Conservation (phyloP, 1,139 yeast genomes). For the Nadsonia commutata region DNA sequence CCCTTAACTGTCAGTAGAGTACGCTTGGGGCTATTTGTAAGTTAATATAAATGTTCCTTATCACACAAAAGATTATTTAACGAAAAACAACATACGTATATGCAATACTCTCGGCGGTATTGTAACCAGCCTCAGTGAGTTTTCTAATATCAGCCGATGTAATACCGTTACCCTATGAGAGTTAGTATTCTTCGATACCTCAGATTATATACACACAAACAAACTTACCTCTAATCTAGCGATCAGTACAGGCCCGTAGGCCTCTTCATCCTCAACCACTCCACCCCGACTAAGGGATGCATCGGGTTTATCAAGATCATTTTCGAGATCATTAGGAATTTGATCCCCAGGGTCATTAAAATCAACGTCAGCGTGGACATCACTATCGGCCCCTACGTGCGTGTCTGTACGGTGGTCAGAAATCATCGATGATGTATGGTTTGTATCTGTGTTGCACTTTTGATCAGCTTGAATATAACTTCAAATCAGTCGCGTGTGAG, state of each 20-base stretch:
- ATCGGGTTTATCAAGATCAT: too few relatives aligned
- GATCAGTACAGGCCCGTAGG: slow-evolving; percentile 35
- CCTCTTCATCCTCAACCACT: slow-evolving; percentile 30
- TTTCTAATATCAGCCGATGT: slow-evolving; percentile 65
- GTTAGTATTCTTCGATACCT: background rate
- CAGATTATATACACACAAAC: background rate
- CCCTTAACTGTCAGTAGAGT: slow-evolving; percentile 70
- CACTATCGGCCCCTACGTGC: too few relatives aligned
- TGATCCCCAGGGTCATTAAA: too few relatives aligned
- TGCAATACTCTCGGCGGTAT: slow-evolving; percentile 86
- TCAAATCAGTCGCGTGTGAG: too few relatives aligned
- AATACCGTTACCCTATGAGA: slow-evolving; percentile 43
- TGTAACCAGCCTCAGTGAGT: slow-evolving; percentile 68
- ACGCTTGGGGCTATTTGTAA: slow-evolving; percentile 43
- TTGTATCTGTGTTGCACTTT: too few relatives aligned
- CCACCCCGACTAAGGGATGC: too few relatives aligned
- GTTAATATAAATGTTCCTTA: background rate
- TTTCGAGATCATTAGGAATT: too few relatives aligned
- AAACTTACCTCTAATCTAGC: slow-evolving; percentile 24
- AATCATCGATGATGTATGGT: too few relatives aligned
- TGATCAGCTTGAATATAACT: too few relatives aligned
- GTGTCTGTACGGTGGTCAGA: too few relatives aligned
- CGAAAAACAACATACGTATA: slow-evolving; percentile 34
- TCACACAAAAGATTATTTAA: too few relatives aligned
- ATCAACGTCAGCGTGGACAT: too few relatives aligned